Conservation (phyloP, 2,329 filamentous ascomycete species). For the Aspergillus sp. region DNA sequence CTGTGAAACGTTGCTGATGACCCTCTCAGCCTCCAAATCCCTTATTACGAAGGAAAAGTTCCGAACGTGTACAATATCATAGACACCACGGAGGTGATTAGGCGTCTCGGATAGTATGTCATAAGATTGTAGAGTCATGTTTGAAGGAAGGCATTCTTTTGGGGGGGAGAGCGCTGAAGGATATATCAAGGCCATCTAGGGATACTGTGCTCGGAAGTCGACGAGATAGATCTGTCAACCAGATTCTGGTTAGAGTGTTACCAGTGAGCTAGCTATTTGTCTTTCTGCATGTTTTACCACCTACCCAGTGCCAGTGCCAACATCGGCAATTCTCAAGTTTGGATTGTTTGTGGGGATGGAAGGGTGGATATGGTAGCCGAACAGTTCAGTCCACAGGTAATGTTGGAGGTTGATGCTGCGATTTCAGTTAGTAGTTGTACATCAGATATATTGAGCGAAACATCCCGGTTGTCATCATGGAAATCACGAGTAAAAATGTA, state of each 20-base stretch:
- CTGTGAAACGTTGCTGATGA: neutral
- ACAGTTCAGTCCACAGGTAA: neutral
- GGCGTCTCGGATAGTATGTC: neutral
- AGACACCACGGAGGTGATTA: constrained; percentile 1
- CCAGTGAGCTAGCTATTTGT: neutral
- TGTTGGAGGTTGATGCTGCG: neutral
- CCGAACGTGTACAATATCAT: neutral
- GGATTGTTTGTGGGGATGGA: neutral
- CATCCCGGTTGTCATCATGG: neutral
- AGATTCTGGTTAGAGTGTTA: neutral
- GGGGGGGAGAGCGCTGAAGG: neutral
- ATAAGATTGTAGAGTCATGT: neutral
- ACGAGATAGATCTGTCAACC: neutral
- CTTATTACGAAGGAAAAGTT: neutral
- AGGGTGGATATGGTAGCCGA: neutral
- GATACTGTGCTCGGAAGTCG: neutral
- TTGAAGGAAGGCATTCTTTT: neutral
- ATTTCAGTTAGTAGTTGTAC: neutral
- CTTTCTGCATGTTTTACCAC: neutral
- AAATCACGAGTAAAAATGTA: neutral
- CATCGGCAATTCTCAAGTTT: neutral
- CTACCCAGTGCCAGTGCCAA: neutral
- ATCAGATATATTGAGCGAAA: neutral
- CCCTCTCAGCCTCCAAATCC: neutral
- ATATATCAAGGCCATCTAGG: neutral